Percentiles rank a stretch among this genome's conserved stretches.
phyloP scores from a whole-genome alignment of 2,329 filamentous ascomycete species.

The Sphaceloma murrayae region DNA sequence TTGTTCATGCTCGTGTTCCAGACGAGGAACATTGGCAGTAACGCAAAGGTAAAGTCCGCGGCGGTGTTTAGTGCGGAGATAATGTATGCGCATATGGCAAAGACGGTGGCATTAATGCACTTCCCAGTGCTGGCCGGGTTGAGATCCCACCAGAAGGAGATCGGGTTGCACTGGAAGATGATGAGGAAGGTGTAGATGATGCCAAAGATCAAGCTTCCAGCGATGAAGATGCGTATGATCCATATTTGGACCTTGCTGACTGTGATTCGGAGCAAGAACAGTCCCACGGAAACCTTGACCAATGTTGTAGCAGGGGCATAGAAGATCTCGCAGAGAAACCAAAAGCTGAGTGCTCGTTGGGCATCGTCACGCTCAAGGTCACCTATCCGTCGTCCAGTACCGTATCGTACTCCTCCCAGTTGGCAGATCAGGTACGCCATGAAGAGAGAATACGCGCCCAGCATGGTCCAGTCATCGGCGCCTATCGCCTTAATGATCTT shows the following conservation, averaged over 20 bases:
- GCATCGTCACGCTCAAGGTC: constrained; percentile 28
- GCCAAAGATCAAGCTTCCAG: constrained; percentile 37
- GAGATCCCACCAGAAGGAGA: constrained; percentile 44
- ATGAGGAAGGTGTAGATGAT: constrained; percentile 43
- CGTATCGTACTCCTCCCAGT: constrained; percentile 32
- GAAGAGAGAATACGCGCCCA: constrained; percentile 31
- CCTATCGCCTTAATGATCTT: constrained; percentile 32
- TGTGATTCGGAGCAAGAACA: constrained; percentile 46
- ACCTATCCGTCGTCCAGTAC: constrained; percentile 32
- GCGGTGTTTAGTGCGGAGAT: constrained; percentile 27
- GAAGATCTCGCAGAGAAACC: constrained; percentile 48
- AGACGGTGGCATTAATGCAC: constrained; percentile 25
- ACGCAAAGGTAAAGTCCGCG: constrained; percentile 31
- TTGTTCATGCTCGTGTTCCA: constrained; percentile 30
- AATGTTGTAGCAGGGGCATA: constrained; percentile 42
- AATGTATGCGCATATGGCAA: constrained; percentile 17
- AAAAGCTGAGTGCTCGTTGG: constrained; percentile 28
- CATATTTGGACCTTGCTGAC: constrained; percentile 36
- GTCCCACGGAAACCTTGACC: constrained; percentile 44
- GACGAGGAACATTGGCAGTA: constrained; percentile 31
- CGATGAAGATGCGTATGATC: constrained; percentile 40
- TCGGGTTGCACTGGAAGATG: constrained; percentile 45
- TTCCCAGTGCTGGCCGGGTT: constrained; percentile 30
- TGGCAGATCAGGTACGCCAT: constrained; percentile 34
- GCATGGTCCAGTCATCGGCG: constrained; percentile 36